Conservation (phyloP, 2,329 filamentous ascomycete species). For the Fusarium sp. region DNA sequence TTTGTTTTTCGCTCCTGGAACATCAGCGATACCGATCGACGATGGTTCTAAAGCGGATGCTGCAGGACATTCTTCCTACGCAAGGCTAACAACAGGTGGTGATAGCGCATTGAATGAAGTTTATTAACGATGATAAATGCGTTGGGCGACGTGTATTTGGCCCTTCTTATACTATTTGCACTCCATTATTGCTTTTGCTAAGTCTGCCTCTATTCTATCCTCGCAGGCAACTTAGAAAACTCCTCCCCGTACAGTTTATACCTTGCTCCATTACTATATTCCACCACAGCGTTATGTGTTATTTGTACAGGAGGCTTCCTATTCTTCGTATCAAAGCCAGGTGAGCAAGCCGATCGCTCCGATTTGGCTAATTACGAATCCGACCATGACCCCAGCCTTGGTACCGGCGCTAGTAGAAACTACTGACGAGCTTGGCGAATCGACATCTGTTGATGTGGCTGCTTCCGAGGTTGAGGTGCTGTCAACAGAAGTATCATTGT, state of each 20-base stretch:
- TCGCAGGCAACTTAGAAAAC: fast-evolving
- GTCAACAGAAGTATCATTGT: not conserved
- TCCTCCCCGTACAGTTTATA: fast-evolving
- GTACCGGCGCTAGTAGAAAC: not conserved
- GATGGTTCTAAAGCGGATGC: too few species aligned
- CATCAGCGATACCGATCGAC: too few species aligned
- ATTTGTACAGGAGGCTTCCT: not conserved
- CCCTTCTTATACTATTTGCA: too few species aligned
- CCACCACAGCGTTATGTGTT: fast-evolving
- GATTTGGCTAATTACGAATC: not conserved
- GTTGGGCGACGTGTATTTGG: too few species aligned
- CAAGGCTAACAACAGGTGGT: too few species aligned
- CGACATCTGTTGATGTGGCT: not conserved
- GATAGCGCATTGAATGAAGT: too few species aligned
- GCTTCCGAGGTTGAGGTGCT: not conserved
- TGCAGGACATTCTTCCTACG: too few species aligned
- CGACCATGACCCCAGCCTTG: not conserved
- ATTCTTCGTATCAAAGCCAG: not conserved
- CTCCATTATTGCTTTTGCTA: too few species aligned
- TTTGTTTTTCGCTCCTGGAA: too few species aligned
- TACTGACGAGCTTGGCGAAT: not conserved
- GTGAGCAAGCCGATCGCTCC: not conserved
- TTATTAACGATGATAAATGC: too few species aligned
- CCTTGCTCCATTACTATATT: not conserved
- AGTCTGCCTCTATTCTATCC: not conserved